A percentile compares a stretch with the other conserved stretches of the same genome.
phyloP scores from a whole-genome alignment of 176 grass and related monocot species.

The Bothriochloa decipiens region DNA sequence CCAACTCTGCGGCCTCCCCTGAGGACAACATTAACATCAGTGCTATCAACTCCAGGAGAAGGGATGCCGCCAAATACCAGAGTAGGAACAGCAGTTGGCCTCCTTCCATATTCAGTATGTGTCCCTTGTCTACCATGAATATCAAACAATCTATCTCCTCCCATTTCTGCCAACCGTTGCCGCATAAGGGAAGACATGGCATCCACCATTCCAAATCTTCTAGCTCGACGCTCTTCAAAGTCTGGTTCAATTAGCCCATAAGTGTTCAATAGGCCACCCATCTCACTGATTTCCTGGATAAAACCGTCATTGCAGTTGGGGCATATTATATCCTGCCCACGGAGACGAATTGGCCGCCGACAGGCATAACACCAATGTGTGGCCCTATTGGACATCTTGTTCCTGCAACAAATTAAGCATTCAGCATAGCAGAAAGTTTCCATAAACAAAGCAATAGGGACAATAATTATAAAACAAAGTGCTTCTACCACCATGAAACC shows the following conservation, averaged over 20 bases:
- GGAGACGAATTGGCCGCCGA: conserved; percentile 53
- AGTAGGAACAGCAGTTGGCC: conserved; percentile 10
- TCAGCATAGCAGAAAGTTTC: conserved; percentile 14
- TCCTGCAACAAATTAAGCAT: conserved; percentile 27
- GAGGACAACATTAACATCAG: conserved; percentile 42
- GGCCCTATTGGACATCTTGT: conserved; percentile 77
- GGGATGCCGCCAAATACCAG: conserved; percentile 55
- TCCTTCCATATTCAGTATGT: conserved; percentile 26
- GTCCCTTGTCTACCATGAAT: conserved; percentile 32
- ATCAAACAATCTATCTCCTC: conserved; percentile 42
- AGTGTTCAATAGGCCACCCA: conserved; percentile 54
- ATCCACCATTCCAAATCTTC: conserved; percentile 74
- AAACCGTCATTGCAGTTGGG: conserved; percentile 89
- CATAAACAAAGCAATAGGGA: conserved; percentile 25
- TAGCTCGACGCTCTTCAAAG: conserved; percentile 34
- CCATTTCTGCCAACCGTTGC: conserved; percentile 53
- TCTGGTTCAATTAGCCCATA: conserved; percentile 53
- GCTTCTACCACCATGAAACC: background rate
- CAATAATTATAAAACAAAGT: background rate
- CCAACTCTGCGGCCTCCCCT: conserved; percentile 51
- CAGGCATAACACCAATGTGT: conserved; percentile 98
- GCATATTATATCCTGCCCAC: conserved; percentile 57
- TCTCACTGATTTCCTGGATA: conserved; percentile 86
- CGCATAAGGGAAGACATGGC: conserved; percentile 69
- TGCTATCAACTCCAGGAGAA: conserved; percentile 20